phyloP scores from a whole-genome alignment of 108 stramenopile genomes.

The Discostella pseudostelligera region DNA sequence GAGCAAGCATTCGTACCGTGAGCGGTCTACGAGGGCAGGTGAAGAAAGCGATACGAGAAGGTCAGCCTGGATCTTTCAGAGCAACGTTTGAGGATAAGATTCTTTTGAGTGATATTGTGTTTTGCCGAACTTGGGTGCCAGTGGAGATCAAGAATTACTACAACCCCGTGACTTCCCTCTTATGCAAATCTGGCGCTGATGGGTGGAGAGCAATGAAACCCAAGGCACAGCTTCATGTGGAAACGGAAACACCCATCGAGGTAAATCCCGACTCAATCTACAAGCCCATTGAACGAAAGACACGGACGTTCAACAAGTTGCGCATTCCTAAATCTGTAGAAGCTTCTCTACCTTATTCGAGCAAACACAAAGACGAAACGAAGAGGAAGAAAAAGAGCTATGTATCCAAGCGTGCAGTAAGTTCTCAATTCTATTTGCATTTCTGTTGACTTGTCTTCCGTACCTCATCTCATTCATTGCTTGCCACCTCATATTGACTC shows the following conservation, averaged over 20 bases:
- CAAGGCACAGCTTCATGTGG: slow-evolving; percentile 89
- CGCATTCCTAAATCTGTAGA: slow-evolving; percentile 89
- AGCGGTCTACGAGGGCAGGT: slow-evolving; percentile 96
- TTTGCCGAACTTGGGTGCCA: slow-evolving; percentile 98
- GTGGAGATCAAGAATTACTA: slow-evolving; percentile 92
- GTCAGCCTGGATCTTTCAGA: slow-evolving; percentile 90
- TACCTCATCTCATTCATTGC: slow-evolving; percentile 6
- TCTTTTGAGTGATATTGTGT: slow-evolving; percentile 92
- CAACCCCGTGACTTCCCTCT: slow-evolving; percentile 93
- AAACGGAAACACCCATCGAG: slow-evolving; percentile 87
- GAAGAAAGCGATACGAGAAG: slow-evolving; percentile 91
- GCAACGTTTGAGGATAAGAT: slow-evolving; percentile 99
- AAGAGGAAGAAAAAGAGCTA: slow-evolving; percentile 76
- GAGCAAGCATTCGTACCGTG: slow-evolving; percentile 94
- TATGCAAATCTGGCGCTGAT: slow-evolving; percentile 53
- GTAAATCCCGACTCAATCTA: slow-evolving; percentile 96
- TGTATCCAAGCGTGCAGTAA: slow-evolving; percentile 74
- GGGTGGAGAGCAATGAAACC: slow-evolving; percentile 91
- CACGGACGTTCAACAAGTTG: slow-evolving; percentile 80
- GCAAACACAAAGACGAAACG: slow-evolving; percentile 88
- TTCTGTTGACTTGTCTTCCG: neutral
- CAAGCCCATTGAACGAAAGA: slow-evolving; percentile 92
- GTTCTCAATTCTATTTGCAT: neutral
- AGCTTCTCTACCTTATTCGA: slow-evolving; percentile 88
- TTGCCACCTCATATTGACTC: neutral